Evolutionary conservation across 305 asterid genomes (phyloP).

Genomic region (Fraxinus floribunda): DNA sequence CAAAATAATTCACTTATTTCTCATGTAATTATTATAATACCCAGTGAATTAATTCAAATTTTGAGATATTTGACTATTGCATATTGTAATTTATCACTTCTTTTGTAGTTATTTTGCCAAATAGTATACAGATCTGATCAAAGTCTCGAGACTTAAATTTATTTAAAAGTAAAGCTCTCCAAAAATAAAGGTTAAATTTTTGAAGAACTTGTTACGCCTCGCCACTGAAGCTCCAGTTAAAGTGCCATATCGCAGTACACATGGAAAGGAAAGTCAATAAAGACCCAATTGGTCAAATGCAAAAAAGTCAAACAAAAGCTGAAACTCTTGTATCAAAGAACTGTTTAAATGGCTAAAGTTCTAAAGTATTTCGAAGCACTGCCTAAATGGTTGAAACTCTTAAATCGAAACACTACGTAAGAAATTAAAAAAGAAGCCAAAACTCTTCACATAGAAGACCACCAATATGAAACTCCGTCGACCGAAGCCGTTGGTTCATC

Average conservation of each 20-base stretch:
- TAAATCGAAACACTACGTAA: too few species aligned
- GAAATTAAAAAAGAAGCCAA: not conserved
- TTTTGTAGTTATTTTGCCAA: not conserved
- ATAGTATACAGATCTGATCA: not conserved
- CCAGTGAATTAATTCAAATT: not conserved
- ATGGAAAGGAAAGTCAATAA: not conserved
- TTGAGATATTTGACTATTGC: not conserved
- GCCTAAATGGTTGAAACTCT: not conserved
- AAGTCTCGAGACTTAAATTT: not conserved
- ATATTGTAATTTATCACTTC: not conserved
- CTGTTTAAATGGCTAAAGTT: not conserved
- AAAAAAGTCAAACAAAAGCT: not conserved
- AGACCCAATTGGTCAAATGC: not conserved
- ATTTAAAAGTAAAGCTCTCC: not conserved
- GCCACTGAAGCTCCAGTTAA: not conserved
- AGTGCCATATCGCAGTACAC: not conserved
- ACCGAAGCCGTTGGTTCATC: not conserved
- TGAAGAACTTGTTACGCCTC: not conserved
- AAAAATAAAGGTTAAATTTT: not conserved
- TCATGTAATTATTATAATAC: not conserved
- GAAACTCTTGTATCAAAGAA: not conserved
- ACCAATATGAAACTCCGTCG: not conserved
- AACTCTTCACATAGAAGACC: not conserved
- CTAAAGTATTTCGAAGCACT: not conserved
- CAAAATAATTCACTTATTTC: not conserved